Evolutionary conservation across 257 asterid genomes (phyloP).

Genomic region (Scutellaria baicalensis): DNA sequence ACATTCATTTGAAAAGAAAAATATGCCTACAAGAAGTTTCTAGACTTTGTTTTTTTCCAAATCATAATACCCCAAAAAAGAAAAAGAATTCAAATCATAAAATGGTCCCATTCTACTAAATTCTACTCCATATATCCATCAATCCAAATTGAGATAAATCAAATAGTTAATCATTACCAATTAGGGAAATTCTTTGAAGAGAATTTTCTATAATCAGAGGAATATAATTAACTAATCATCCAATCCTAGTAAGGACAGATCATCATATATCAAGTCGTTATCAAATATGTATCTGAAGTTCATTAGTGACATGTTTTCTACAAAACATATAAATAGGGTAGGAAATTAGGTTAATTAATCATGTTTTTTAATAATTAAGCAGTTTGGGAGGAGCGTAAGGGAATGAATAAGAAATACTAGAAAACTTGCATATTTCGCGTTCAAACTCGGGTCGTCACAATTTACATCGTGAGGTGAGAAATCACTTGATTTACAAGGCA

Average conservation of each 20-base stretch:
- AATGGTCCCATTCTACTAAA: background rate
- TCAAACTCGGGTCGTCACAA: no score
- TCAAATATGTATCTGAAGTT: background rate
- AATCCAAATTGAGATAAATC: background rate
- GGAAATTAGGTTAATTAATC: no score
- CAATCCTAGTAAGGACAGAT: background rate
- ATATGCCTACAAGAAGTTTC: background rate
- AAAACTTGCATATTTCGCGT: no score
- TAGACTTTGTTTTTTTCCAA: background rate
- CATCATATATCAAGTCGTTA: background rate
- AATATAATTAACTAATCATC: background rate
- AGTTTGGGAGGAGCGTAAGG: no score
- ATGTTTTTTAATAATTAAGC: no score
- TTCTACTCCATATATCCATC: background rate
- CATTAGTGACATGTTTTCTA: background rate
- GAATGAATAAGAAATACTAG: no score
- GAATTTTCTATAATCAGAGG: no score
- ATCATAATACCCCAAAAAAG: no score
- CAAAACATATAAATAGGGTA: background rate
- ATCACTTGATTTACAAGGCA: no score
- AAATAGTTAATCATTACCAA: no score
- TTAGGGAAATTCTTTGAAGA: background rate
- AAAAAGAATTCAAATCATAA: background rate
- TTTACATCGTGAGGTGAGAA: no score
- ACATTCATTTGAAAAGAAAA: no score